Evolutionary conservation across 495 filamentous ascomycete species (phyloP).

Genomic region (Astrothelium subdiscretum): DNA sequence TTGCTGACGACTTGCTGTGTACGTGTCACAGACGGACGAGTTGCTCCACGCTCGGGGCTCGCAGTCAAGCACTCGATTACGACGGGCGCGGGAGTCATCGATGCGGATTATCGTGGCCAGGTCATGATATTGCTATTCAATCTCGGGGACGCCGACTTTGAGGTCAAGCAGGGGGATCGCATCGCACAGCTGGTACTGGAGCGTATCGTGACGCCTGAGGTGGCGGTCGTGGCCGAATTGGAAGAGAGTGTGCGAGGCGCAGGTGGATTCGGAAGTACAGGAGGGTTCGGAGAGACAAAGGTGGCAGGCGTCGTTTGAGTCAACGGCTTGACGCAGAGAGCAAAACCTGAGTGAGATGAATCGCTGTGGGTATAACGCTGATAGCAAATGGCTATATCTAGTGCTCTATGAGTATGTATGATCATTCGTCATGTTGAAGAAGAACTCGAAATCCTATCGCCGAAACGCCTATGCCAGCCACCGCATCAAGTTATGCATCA

Average conservation of each 20-base stretch:
- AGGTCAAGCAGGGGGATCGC: slow-evolving; percentile 73
- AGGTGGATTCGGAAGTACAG: slow-evolving; percentile 92
- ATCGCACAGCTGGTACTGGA: slow-evolving; percentile 90
- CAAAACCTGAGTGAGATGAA: not conserved
- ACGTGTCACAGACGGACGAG: slow-evolving; percentile 83
- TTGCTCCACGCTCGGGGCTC: slow-evolving; percentile 85
- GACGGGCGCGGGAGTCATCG: slow-evolving; percentile 89
- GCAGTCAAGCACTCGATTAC: slow-evolving; percentile 91
- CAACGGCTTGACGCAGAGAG: not conserved
- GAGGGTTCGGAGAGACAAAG: slow-evolving; percentile 34
- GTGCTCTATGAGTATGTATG: not conserved
- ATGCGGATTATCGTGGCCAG: slow-evolving; percentile 90
- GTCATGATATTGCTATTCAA: slow-evolving; percentile 94
- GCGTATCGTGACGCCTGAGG: slow-evolving; percentile 84
- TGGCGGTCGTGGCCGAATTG: slow-evolving; percentile 73
- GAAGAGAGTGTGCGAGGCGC: slow-evolving; percentile 84
- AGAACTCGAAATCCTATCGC: too few species aligned
- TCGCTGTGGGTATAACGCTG: not conserved
- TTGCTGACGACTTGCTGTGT: too few species aligned
- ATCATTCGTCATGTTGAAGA: not conserved
- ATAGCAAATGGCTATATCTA: not conserved
- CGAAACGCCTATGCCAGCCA: too few species aligned
- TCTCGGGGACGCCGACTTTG: slow-evolving; percentile 71
- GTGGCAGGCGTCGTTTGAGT: not conserved
- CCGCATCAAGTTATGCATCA: too few species aligned